phyloP scores from a whole-genome alignment of 345 rosid genomes.

The Citrus reticulata region DNA sequence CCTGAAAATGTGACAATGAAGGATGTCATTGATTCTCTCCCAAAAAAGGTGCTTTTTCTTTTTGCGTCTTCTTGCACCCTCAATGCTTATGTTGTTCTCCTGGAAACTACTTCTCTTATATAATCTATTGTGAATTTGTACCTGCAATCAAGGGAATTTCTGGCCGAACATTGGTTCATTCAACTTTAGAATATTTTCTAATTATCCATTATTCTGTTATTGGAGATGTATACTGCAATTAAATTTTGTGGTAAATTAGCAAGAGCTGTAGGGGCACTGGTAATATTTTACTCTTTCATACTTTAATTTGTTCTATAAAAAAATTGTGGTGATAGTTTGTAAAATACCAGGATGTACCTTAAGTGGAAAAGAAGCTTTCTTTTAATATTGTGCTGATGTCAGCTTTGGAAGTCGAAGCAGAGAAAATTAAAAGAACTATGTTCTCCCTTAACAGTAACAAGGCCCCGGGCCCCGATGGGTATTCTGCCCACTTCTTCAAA shows the following conservation, averaged over 20 bases:
- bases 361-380: background rate
- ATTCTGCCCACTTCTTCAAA: too few species aligned
- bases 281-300: slow-evolving; percentile 10
- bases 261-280: background rate
- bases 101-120: background rate
- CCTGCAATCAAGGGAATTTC: background rate
- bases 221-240: background rate
- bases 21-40: slow-evolving; percentile 78
- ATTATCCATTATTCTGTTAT: background rate
- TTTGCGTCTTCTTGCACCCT: background rate
- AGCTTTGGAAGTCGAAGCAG: background rate
- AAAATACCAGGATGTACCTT: background rate
- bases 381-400: background rate
- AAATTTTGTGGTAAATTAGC: background rate
- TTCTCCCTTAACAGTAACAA: too few species aligned
- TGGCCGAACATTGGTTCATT: background rate
- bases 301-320: background rate
- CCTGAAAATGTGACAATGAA: slow-evolving; percentile 71
- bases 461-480: too few species aligned
- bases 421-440: too few species aligned
- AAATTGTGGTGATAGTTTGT: background rate
- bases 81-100: background rate
- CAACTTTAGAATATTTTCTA: background rate
- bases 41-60: slow-evolving; percentile 49
- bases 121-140: background rate